Evolutionary conservation across 495 filamentous ascomycete species (phyloP).

Genomic region (Penicillium ucsense): DNA sequence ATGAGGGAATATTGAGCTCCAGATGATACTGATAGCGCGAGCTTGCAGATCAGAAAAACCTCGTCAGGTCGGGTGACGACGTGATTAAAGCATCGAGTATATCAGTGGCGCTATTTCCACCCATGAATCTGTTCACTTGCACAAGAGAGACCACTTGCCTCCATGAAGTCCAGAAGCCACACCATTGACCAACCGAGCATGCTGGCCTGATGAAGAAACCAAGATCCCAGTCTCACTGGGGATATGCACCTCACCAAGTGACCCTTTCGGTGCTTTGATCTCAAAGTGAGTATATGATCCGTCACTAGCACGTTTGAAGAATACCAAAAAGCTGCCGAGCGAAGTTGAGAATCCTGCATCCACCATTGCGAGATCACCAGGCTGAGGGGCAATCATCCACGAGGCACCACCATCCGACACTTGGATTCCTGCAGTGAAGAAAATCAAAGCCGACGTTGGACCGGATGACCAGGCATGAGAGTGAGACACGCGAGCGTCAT

Average conservation of each 20-base stretch:
- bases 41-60: no score
- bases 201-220: conserved; percentile 4
- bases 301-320: background rate
- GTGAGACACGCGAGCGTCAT: conserved; percentile 42
- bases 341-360: conserved; percentile 40
- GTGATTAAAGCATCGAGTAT: no score
- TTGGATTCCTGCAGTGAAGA: conserved; percentile 42
- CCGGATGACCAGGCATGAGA: conserved; percentile 53
- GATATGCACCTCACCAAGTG: conserved; percentile 8
- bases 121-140: no score
- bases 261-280: conserved; percentile 7
- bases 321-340: background rate
- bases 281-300: conserved; percentile 4
- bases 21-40: no score
- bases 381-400: conserved; percentile 38
- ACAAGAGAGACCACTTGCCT: conserved; percentile 3
- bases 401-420: conserved; percentile 32
- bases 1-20: no score
- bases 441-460: conserved; percentile 41
- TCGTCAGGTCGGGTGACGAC: no score
- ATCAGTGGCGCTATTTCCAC: no score
- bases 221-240: conserved; percentile 3
- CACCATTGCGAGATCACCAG: conserved; percentile 37
- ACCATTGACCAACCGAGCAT: conserved; percentile 3
- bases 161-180: conserved; percentile 4